Evolutionary conservation across 2,329 filamentous ascomycete genomes (phyloP).

Genomic region (Helotiales sp.): DNA sequence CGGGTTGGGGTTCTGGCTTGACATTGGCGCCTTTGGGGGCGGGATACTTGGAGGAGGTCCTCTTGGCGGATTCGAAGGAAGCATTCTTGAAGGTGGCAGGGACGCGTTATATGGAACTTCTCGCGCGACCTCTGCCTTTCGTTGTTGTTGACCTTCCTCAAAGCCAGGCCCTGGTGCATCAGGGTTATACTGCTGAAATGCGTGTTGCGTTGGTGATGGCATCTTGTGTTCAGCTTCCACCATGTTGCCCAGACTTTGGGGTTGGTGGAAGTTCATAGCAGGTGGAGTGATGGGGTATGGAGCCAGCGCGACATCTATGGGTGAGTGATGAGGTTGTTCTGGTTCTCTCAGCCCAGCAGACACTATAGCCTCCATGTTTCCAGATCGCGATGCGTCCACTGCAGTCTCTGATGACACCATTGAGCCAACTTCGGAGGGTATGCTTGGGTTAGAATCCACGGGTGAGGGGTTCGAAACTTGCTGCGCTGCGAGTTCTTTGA

Average conservation of each 20-base stretch:
- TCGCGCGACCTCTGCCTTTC: slow-evolving; percentile 45
- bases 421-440: slow-evolving; percentile 30
- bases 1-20: slow-evolving; percentile 22
- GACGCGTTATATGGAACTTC: slow-evolving; percentile 51
- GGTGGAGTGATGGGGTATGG: slow-evolving; percentile 67
- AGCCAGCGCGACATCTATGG: slow-evolving; percentile 58
- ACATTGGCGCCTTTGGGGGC: slow-evolving; percentile 29
- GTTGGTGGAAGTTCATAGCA: slow-evolving; percentile 43
- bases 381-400: slow-evolving; percentile 13
- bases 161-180: slow-evolving; percentile 32
- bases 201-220: slow-evolving; percentile 62
- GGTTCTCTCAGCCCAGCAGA: slow-evolving; percentile 30
- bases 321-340: slow-evolving; percentile 45
- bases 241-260: slow-evolving; percentile 35
- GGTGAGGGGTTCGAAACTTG: slow-evolving; percentile 33
- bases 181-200: slow-evolving; percentile 53
- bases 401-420: slow-evolving; percentile 21
- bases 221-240: slow-evolving; percentile 58
- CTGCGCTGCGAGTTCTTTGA: slow-evolving; percentile 69
- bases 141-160: slow-evolving; percentile 42
- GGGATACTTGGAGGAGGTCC: slow-evolving; percentile 32
- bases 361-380: slow-evolving; percentile 26
- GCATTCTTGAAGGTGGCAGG: slow-evolving; percentile 56
- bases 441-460: slow-evolving; percentile 32
- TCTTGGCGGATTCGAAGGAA: slow-evolving; percentile 44